phyloP scores from a whole-genome alignment of 345 rosid species.

The Eutrema japonicum region DNA sequence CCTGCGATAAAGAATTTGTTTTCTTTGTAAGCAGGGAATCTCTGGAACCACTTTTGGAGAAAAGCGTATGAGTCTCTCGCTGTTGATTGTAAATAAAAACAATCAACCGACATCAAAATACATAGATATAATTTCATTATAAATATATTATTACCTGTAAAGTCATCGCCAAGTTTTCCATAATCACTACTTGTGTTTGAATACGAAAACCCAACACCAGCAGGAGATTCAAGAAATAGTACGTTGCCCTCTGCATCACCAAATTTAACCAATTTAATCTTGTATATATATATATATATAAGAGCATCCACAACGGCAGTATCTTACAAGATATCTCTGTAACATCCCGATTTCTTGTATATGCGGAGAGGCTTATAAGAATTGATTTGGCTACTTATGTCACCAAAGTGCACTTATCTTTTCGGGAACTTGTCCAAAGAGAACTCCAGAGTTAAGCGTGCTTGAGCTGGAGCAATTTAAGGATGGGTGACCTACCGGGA shows the following conservation, averaged over 20 bases:
- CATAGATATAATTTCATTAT: not conserved
- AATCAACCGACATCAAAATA: not conserved
- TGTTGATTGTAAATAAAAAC: conserved; percentile 24
- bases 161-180: conserved; percentile 59
- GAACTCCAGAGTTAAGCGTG: too few relatives aligned
- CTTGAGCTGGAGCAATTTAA: too few relatives aligned
- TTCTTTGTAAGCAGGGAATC: conserved; percentile 64
- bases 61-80: conserved; percentile 78
- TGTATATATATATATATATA: not conserved
- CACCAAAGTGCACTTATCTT: too few relatives aligned
- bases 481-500: too few relatives aligned
- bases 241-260: conserved; percentile 77
- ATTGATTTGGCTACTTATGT: too few relatives aligned
- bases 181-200: conserved; percentile 72
- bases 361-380: too few relatives aligned
- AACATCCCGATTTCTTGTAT: too few relatives aligned
- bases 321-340: too few relatives aligned
- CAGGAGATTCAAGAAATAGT: conserved; percentile 85
- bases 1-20: conserved; percentile 74
- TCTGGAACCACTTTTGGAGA: conserved; percentile 71
- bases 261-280: conserved; percentile 7
- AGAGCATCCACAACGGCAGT: too few relatives aligned
- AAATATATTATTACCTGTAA: conserved; percentile 55
- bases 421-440: too few relatives aligned
- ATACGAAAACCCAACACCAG: conserved; percentile 92